A percentile compares a stretch with the other conserved stretches of the same genome.
Conservation (phyloP, 805 yeast genomes). For the Zygosaccharomyces pseudorouxii region DNA sequence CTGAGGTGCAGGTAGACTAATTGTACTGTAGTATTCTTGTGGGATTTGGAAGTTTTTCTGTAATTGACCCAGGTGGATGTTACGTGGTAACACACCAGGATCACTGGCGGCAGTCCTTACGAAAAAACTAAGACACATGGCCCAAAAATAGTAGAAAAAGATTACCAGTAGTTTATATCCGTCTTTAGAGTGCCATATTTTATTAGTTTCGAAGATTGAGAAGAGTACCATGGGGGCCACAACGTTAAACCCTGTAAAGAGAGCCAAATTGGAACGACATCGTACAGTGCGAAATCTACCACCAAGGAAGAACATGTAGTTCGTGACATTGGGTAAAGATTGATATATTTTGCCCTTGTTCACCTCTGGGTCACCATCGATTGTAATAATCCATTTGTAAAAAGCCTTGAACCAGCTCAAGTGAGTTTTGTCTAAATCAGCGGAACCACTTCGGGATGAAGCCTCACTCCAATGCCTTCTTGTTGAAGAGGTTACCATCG, state of each 20-base stretch:
- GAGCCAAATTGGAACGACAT: slow-evolving; percentile 37
- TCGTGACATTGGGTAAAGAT: slow-evolving; percentile 27
- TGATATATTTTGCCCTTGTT: slow-evolving; percentile 18
- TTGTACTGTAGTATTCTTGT: slow-evolving; percentile 49
- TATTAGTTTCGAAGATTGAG: slow-evolving; percentile 42
- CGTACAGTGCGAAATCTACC: slow-evolving; percentile 53
- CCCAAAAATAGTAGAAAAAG: slow-evolving; percentile 56
- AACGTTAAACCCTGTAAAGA: slow-evolving; percentile 35
- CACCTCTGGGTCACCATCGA: slow-evolving; percentile 22
- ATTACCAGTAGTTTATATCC: slow-evolving; percentile 39
- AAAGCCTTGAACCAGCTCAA: slow-evolving; percentile 10
- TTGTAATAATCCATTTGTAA: slow-evolving; percentile 23
- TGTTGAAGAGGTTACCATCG: background rate
- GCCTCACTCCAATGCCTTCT: background rate
- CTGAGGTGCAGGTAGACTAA: slow-evolving; percentile 44
- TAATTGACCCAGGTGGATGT: slow-evolving; percentile 48
- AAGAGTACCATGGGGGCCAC: slow-evolving; percentile 51
- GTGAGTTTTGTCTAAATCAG: background rate
- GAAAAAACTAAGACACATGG: slow-evolving; percentile 44
- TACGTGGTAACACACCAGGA: slow-evolving; percentile 67
- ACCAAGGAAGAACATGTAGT: slow-evolving; percentile 54
- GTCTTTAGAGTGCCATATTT: slow-evolving; percentile 21
- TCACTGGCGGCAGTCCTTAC: slow-evolving; percentile 55
- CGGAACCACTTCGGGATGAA: background rate
- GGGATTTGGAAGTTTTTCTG: slow-evolving; percentile 43